phyloP scores from a whole-genome alignment of 2,329 filamentous ascomycete species.

The Trichoderma cornu-damae region DNA sequence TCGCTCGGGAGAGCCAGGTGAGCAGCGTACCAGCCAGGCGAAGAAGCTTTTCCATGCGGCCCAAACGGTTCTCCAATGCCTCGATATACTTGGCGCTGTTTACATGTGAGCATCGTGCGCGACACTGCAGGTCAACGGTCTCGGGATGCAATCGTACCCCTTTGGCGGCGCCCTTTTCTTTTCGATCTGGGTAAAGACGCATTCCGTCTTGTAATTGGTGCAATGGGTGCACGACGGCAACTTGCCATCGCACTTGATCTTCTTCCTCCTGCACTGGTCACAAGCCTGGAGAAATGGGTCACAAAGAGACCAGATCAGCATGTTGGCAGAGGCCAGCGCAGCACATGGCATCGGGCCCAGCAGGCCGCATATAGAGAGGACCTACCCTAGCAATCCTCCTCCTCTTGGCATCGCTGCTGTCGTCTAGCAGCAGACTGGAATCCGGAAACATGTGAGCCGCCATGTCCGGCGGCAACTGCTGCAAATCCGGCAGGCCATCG shows the following conservation, averaged over 20 bases:
- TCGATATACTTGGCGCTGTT: slow-evolving; percentile 95
- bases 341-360: not conserved
- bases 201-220: slow-evolving; percentile 96
- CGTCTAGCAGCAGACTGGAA: slow-evolving; percentile 52
- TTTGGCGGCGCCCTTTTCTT: slow-evolving; percentile 98
- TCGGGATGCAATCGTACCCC: slow-evolving; percentile 60
- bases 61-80: slow-evolving; percentile 86
- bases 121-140: too few species aligned
- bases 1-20: not conserved
- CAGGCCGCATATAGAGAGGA: not conserved
- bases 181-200: slow-evolving; percentile 94
- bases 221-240: slow-evolving; percentile 93
- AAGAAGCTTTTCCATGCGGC: slow-evolving; percentile 91
- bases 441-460: slow-evolving; percentile 57
- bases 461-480: slow-evolving; percentile 52
- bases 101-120: slow-evolving; percentile 22
- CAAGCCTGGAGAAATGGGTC: slow-evolving; percentile 60
- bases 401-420: slow-evolving; percentile 77
- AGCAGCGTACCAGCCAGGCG: slow-evolving; percentile 62
- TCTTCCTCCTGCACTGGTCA: slow-evolving; percentile 95
- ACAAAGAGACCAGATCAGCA: not conserved
- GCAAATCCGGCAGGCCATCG: slow-evolving; percentile 53
- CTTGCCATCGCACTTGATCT: slow-evolving; percentile 97
- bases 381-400: slow-evolving; percentile 81
- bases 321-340: not conserved